Percentiles rank a stretch among this genome's conserved stretches.
Conservation (phyloP, 2,329 filamentous ascomycete genomes). For the Aspergillus cejpii region DNA sequence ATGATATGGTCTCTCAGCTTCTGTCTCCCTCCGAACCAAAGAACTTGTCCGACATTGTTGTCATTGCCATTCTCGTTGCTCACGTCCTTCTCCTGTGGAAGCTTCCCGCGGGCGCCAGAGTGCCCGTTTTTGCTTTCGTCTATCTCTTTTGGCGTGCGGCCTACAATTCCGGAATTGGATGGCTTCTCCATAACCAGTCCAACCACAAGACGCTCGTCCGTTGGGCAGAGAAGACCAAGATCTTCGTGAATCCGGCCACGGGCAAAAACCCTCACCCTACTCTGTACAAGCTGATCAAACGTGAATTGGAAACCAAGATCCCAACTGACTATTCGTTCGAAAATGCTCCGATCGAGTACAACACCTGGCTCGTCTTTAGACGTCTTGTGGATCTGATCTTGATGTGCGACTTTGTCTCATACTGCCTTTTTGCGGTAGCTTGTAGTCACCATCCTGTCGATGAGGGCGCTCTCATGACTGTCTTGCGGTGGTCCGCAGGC, state of each 20-base stretch:
- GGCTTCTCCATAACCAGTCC: constrained; percentile 82
- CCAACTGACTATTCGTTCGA: constrained; percentile 90
- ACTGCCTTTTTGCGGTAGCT: constrained; percentile 89
- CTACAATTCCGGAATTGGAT: constrained; percentile 92
- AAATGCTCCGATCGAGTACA: constrained; percentile 91
- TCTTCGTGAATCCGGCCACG: constrained; percentile 78
- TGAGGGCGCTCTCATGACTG: constrained; percentile 63
- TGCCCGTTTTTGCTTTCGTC: constrained; percentile 70
- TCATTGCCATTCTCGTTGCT: constrained; percentile 68
- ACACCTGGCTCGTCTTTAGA: constrained; percentile 96
- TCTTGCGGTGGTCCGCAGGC: constrained; percentile 71
- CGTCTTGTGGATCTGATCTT: constrained; percentile 92
- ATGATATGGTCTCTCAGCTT: constrained; percentile 98
- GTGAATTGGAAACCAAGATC: constrained; percentile 91
- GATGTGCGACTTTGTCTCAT: constrained; percentile 98
- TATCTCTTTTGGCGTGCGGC: constrained; percentile 89
- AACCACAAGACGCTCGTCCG: constrained; percentile 76
- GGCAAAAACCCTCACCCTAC: constrained; percentile 75
- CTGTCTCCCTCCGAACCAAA: constrained; percentile 92
- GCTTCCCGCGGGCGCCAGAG: constrained; percentile 62
- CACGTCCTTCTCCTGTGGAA: constrained; percentile 69
- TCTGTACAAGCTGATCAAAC: constrained; percentile 76
- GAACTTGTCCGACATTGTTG: constrained; percentile 77
- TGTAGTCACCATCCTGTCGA: constrained; percentile 68
- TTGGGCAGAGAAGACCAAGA: constrained; percentile 77